phyloP scores from a whole-genome alignment of 805 yeast species.

The Yarrowia sp. region DNA sequence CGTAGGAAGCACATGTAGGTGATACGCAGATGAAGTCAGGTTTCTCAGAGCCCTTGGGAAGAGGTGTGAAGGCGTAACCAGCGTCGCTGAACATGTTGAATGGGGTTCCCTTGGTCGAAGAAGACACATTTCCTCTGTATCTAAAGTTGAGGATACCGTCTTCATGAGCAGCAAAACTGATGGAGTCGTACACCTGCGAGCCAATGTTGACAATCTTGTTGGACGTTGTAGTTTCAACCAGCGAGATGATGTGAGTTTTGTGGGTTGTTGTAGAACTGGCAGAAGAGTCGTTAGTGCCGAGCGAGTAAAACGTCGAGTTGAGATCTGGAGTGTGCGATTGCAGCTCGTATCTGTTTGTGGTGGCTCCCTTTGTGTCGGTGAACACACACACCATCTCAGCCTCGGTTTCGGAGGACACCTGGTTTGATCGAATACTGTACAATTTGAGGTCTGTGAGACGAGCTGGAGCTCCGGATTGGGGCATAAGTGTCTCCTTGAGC shows the following conservation, averaged over 20 bases:
- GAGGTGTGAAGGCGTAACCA: constrained; percentile 43
- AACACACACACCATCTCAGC: constrained; percentile 28
- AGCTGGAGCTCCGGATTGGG: constrained; percentile 26
- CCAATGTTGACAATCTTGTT: constrained; percentile 36
- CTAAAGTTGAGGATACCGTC: constrained; percentile 41
- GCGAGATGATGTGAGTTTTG: constrained; percentile 19
- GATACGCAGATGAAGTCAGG: constrained; percentile 47
- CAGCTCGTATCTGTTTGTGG: constrained; percentile 24
- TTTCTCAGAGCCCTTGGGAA: constrained; percentile 29
- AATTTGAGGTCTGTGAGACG: constrained; percentile 35
- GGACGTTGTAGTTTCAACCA: constrained; percentile 29
- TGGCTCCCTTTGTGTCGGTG: constrained; percentile 39
- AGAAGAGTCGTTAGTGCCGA: constrained; percentile 16
- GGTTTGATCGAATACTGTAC: constrained; percentile 35
- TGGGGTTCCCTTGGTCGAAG: constrained; percentile 42
- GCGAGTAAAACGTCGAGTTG: constrained; percentile 27
- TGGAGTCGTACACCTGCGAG: constrained; percentile 20
- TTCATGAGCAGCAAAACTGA: constrained; percentile 29
- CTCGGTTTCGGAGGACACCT: constrained; percentile 39
- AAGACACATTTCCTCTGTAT: constrained; percentile 41
- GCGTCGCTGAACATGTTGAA: constrained; percentile 43
- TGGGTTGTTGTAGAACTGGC: constrained; percentile 15
- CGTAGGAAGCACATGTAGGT: constrained; percentile 48
- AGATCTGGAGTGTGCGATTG: constrained; percentile 36
- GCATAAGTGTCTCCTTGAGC: constrained; percentile 38